Evolutionary conservation across 1,284 basidiomycete genomes (phyloP).

Genomic region (Xanthoconium separans): DNA sequence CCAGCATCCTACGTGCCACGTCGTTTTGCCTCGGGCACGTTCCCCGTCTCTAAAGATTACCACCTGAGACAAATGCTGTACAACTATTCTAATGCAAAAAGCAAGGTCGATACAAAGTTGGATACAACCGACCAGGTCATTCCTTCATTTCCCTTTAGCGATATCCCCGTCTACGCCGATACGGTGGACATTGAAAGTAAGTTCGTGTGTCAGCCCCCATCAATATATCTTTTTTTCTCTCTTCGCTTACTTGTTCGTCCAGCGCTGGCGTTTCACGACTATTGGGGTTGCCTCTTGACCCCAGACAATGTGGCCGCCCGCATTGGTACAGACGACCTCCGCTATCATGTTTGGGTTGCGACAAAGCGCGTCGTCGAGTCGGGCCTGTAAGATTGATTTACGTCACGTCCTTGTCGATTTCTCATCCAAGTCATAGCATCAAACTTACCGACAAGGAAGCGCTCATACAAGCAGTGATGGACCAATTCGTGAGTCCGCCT

Average conservation of each 20-base stretch:
- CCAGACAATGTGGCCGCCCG: conserved; percentile 31
- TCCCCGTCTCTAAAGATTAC: conserved; percentile 26
- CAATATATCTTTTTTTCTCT: neutral
- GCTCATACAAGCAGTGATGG: conserved; percentile 23
- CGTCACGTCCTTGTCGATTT: neutral
- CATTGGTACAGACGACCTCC: conserved; percentile 28
- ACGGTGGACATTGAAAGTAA: conserved; percentile 40
- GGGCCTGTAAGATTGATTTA: conserved; percentile 23
- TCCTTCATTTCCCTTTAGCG: conserved; percentile 30
- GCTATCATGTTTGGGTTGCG: conserved; percentile 47
- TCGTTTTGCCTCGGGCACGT: conserved; percentile 27
- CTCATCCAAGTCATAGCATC: conserved; percentile 12
- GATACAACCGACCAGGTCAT: conserved; percentile 19
- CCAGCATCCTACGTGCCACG: conserved; percentile 16
- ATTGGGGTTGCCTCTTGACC: conserved; percentile 40
- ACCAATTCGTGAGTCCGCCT: conserved; percentile 25
- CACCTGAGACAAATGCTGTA: conserved; percentile 29
- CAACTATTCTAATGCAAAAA: conserved; percentile 16
- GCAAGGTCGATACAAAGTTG: neutral
- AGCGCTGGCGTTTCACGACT: conserved; percentile 40
- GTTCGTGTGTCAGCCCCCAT: conserved; percentile 8
- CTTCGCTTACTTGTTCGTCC: conserved; percentile 1
- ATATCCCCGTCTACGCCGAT: conserved; percentile 31
- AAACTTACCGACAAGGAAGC: conserved; percentile 5
- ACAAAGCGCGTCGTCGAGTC: conserved; percentile 37